phyloP scores from a whole-genome alignment of 73 alveolate species.

The Paramecium biaurelia region DNA sequence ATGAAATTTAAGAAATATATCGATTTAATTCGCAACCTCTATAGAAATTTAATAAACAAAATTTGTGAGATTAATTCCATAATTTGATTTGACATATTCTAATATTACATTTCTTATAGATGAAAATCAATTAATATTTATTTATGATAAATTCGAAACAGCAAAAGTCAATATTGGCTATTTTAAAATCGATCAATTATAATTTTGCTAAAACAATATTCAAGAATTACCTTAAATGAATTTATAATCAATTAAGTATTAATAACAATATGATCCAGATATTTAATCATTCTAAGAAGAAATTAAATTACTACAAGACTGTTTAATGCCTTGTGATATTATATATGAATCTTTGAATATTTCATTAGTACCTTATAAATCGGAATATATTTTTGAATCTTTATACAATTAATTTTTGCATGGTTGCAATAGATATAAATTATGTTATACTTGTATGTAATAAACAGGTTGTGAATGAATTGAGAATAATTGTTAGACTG shows the following conservation, averaged over 20 bases:
- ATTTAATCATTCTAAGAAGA: neutral
- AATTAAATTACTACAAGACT: neutral
- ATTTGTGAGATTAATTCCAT: neutral
- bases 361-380: neutral
- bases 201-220: neutral
- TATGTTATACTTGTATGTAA: neutral
- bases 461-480: neutral
- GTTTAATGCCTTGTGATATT: neutral
- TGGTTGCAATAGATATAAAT: neutral
- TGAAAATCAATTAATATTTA: neutral
- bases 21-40: neutral
- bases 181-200: neutral
- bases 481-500: neutral
- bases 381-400: neutral
- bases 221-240: neutral
- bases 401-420: neutral
- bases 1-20: neutral
- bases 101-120: neutral
- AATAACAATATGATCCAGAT: neutral
- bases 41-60: neutral
- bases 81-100: neutral
- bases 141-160: neutral
- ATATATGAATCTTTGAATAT: neutral
- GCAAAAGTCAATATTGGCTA: neutral
- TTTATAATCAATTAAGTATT: neutral